Conservation (phyloP, 2,329 filamentous ascomycete genomes). For the Aspergillus uvarum region DNA sequence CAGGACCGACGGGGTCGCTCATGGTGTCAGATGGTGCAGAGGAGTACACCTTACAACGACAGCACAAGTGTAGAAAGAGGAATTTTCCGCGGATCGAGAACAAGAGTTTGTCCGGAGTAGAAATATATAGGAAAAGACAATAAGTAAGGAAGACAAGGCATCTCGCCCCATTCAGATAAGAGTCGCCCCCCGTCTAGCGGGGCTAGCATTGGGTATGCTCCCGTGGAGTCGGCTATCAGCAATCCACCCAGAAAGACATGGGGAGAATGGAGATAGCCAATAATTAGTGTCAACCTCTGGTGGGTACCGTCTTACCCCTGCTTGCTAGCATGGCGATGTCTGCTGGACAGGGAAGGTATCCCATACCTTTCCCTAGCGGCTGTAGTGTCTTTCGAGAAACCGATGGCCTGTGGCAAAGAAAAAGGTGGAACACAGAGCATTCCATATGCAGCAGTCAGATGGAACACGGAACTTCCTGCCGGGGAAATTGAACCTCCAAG, state of each 20-base stretch:
- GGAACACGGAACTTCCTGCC: neutral
- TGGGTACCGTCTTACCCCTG: neutral
- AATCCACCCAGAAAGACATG: neutral
- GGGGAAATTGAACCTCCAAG: neutral
- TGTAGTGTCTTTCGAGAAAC: neutral
- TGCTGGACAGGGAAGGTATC: neutral
- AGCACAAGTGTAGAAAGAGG: neutral
- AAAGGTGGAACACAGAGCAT: neutral
- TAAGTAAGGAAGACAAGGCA: neutral
- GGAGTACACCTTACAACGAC: neutral
- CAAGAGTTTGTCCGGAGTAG: neutral
- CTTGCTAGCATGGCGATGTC: neutral
- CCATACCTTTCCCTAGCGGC: neutral
- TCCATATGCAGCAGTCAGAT: neutral
- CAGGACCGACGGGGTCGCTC: slow-evolving; percentile 10
- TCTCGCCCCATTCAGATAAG: neutral
- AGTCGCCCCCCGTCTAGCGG: neutral
- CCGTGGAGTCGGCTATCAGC: neutral
- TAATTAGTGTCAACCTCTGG: neutral
- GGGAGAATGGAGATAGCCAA: neutral
- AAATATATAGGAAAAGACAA: neutral
- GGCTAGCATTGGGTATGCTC: neutral
- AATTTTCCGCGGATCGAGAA: neutral
- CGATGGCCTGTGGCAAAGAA: neutral
- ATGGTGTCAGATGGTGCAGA: slow-evolving; percentile 4